phyloP scores from a whole-genome alignment of 495 filamentous ascomycete species.

The Aspergillus coremiiformis region DNA sequence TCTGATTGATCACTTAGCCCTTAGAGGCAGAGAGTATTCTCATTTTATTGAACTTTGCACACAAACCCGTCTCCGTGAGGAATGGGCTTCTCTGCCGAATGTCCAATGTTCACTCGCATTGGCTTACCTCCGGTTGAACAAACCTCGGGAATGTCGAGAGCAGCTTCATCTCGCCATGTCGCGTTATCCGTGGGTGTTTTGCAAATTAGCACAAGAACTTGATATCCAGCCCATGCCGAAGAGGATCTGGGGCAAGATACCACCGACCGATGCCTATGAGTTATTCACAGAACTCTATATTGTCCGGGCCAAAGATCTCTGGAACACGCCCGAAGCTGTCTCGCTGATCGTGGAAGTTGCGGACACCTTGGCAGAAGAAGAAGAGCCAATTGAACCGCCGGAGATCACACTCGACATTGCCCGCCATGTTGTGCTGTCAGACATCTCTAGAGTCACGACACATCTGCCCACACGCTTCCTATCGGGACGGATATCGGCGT shows the following conservation, averaged over 20 bases:
- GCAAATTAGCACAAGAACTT: conserved; percentile 67
- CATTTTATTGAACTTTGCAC: conserved; percentile 67
- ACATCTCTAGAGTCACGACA: conserved; percentile 48
- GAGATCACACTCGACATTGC: conserved; percentile 60
- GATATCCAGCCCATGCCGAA: conserved; percentile 64
- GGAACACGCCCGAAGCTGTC: conserved; percentile 72
- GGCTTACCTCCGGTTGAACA: conserved; percentile 62
- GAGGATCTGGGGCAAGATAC: conserved; percentile 71
- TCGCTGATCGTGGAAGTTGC: conserved; percentile 67
- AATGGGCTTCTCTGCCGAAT: conserved; percentile 50
- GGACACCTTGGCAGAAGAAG: conserved; percentile 39
- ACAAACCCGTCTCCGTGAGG: conserved; percentile 45
- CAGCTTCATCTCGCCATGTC: conserved; percentile 59
- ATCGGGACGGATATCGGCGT: conserved; percentile 35
- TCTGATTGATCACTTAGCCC: conserved; percentile 71
- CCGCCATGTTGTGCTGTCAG: conserved; percentile 71
- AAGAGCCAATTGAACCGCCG: conserved; percentile 32
- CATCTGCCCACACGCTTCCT: conserved; percentile 38
- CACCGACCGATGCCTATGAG: conserved; percentile 59
- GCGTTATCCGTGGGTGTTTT: conserved; percentile 73
- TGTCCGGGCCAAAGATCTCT: conserved; percentile 73
- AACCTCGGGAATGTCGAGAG: conserved; percentile 54
- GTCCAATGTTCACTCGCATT: conserved; percentile 65
- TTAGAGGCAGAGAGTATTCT: conserved; percentile 68
- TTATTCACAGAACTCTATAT: conserved; percentile 76